Evolutionary conservation across 176 grass and related monocot genomes (phyloP), one percentile per base, ranked within the genome.

Genomic region (Lolium perenne): DNA sequence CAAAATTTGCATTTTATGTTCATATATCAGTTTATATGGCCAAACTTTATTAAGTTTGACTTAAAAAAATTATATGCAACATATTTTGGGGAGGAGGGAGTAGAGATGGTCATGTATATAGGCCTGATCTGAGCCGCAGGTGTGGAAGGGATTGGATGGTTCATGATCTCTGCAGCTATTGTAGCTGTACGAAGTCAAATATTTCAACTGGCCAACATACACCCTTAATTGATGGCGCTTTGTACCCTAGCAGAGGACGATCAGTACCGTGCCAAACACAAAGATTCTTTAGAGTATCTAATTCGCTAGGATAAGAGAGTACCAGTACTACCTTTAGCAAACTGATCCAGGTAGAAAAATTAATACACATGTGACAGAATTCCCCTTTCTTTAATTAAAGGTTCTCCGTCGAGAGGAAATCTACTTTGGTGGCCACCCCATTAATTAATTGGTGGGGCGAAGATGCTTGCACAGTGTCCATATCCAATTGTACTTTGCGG

Each of bases 291-390:
- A 4, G 6, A 82, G 78, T 41, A 69, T 79, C 80, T 83, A 60
- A 51, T 59, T 63, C 74, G 9, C 20, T n/a, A 46, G 75, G 76
- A 84, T 80, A 84, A 75, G 53, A 75, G 53, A 61, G 62, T 8
- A 22, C 15, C 0, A 3, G 46, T 18, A 79, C 46, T 18, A 79
- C 46, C 67, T 64, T 78, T 47, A 49, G 67, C 66, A 74, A 59
- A 83, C 68, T 29, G 21, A 50, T 74, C 49, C 11, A 38, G 21
- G 1, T 53, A 55, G 49, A 67, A 87, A 51, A 21, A 46, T 80
- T 54, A 76, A 80, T 60, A 81, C 59, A 38, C 85, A 80, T 80
- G 89, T 91, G 89, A 81, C 77, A 85, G 4, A 88, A 91, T 48
- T 71, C 43, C 35, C 22, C 61, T 88, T 84, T 87, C 2, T 87